Conservation (phyloP, 176 grass and related monocot species). For the Oryza coarctata region DNA sequence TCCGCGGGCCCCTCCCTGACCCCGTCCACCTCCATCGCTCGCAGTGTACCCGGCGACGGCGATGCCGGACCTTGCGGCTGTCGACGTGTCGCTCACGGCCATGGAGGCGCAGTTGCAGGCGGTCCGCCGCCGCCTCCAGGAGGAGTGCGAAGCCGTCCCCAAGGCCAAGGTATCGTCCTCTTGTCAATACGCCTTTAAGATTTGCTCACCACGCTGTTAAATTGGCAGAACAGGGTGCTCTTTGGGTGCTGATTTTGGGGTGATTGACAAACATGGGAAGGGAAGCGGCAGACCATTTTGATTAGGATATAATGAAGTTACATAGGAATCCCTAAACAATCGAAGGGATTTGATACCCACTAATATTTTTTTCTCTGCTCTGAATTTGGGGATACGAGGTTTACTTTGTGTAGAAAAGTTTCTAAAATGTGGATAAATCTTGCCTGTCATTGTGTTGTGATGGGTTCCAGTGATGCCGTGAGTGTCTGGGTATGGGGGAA, state of each 20-base stretch:
- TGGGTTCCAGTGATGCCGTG: not conserved
- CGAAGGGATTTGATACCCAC: not conserved
- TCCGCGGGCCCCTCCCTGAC: not conserved
- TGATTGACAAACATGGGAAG: not conserved
- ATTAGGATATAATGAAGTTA: not conserved
- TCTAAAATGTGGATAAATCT: not conserved
- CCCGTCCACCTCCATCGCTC: not conserved
- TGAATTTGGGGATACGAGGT: not conserved
- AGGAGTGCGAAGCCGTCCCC: slow-evolving; percentile 82
- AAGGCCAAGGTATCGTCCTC: slow-evolving; percentile 72
- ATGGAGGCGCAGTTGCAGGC: slow-evolving; percentile 77
- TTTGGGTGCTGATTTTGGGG: not conserved
- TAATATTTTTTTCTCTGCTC: not conserved
- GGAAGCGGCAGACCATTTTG: not conserved
- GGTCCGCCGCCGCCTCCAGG: slow-evolving; percentile 61
- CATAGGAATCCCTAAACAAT: not conserved
- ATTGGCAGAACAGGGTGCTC: not conserved
- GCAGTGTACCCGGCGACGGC: slow-evolving; percentile 69
- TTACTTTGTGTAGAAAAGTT: slow-evolving; percentile 6
- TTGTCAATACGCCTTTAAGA: not conserved
- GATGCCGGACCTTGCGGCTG: slow-evolving; percentile 58
- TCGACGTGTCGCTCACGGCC: slow-evolving; percentile 63
- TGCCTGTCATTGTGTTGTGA: not conserved
- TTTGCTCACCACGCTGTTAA: not conserved
- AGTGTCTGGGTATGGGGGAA: not conserved